Evolutionary conservation across 2,329 filamentous ascomycete genomes (phyloP).

Genomic region (Penicillium expansum): DNA sequence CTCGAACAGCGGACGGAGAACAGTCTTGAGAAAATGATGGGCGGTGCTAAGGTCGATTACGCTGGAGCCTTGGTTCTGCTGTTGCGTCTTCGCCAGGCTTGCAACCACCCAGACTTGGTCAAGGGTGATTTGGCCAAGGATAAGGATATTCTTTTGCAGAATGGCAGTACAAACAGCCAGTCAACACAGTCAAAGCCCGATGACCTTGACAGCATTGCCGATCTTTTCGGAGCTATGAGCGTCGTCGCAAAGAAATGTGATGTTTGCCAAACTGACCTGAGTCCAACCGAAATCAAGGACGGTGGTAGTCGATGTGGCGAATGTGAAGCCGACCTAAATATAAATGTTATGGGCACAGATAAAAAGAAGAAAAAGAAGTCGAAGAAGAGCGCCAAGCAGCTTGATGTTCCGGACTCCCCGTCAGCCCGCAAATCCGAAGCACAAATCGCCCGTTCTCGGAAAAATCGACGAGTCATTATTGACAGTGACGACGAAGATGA

Average conservation of each 20-base stretch:
- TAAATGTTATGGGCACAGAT: slow-evolving; percentile 46
- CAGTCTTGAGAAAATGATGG: slow-evolving; percentile 86
- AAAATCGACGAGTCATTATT: slow-evolving; percentile 46
- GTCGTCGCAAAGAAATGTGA: slow-evolving; percentile 77
- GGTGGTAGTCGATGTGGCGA: slow-evolving; percentile 65
- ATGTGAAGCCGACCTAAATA: slow-evolving; percentile 72
- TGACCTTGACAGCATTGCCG: slow-evolving; percentile 78
- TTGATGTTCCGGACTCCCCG: slow-evolving; percentile 30
- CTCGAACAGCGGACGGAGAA: slow-evolving; percentile 81
- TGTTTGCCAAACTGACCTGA: slow-evolving; percentile 72
- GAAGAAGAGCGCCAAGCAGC: slow-evolving; percentile 45
- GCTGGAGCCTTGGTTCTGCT: slow-evolving; percentile 90
- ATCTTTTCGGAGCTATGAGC: slow-evolving; percentile 80
- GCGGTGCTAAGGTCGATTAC: slow-evolving; percentile 75
- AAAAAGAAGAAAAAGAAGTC: slow-evolving; percentile 47
- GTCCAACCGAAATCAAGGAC: slow-evolving; percentile 52
- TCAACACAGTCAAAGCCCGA: slow-evolving; percentile 52
- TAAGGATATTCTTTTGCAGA: slow-evolving; percentile 75
- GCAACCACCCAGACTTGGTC: slow-evolving; percentile 88
- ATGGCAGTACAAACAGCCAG: slow-evolving; percentile 50
- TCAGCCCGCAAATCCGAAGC: slow-evolving; percentile 21
- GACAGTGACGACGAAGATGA: slow-evolving; percentile 62
- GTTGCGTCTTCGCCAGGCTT: slow-evolving; percentile 86
- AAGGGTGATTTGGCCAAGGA: slow-evolving; percentile 83
- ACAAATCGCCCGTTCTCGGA: slow-evolving; percentile 29